Base-by-base conservation (phyloP, 2,329 filamentous ascomycete species). In the Pleoardoris graminearum region DNA sequence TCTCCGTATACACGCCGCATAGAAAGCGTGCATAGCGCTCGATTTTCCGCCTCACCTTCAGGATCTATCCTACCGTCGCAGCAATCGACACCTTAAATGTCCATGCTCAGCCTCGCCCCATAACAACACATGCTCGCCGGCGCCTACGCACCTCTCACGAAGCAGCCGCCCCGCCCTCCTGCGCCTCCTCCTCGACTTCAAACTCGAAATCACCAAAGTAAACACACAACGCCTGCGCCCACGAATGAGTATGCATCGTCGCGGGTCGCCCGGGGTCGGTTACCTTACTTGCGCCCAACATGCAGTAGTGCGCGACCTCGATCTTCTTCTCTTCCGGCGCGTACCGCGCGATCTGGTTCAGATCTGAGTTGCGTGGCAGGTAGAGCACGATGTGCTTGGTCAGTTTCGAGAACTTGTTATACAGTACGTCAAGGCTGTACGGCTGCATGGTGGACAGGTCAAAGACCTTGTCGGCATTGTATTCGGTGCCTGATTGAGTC, bases 361-460 rank as follows among this genome's bases (percentile, higher is more conserved):
- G 56, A 53, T 75, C 69, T 7, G 71, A 74, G 4, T 63, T 72
- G 14, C 95, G 82, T 1, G 95, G 94, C 16, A 99, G 79, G 67
- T 89, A 99, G 6, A 99, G 79, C 1, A 89, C 89, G 46, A 87
- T 69, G 53, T 85, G 75, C 29, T 77, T 74, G 81, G 59, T 67
- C 42, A 65, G 54, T 58, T 69, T 58, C 35, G 66, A 55, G 60
- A 79, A 63, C 49, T 65, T 71, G 32, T 69, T 71, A 54, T 77
- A 79, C 44, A 76, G 70, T 44, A 69, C 69, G 2, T 71, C 75
- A 14, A 77, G 74, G n/a, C 76, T 87, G 69, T 99, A 99, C 0
- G 94, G 94, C 72, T 92, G 82, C 94, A 99, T 97, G 12, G 82
- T 85, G 47, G 81, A 81, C 47, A 97, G 77, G 66, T 97, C 86